A percentile compares a stretch with the other conserved stretches of the same genome.
Evolutionary conservation across 2,329 filamentous ascomycete species (phyloP).

Genomic region (Penicillium vulpinum): DNA sequence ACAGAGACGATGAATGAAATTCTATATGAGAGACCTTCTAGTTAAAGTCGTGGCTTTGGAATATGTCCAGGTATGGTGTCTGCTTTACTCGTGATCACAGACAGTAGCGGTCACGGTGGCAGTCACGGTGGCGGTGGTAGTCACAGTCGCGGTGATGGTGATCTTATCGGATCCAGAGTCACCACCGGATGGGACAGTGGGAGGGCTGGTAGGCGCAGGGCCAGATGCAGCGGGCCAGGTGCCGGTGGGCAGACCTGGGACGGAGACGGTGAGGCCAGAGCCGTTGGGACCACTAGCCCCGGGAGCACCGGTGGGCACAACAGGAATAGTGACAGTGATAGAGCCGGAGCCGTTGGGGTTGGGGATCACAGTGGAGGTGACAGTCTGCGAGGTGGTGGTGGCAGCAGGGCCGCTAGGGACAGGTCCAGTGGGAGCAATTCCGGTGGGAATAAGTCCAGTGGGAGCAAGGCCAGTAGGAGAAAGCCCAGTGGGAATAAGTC

Average conservation of each 20-base stretch:
- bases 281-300: no score
- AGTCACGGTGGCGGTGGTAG: constrained; percentile 15
- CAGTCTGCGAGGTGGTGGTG: constrained; percentile 10
- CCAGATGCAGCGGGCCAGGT: constrained; percentile 12
- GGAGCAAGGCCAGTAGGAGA: constrained; percentile 6
- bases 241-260: constrained; percentile 10
- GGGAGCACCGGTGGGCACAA: constrained; percentile 12
- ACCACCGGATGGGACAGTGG: constrained; percentile 9
- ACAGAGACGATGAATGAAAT: background rate
- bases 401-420: constrained; percentile 6
- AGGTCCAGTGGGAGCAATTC: constrained; percentile 1
- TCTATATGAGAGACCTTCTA: background rate
- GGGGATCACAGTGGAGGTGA: constrained; percentile 6
- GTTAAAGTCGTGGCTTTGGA: background rate
- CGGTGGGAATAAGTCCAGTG: no score
- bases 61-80: background rate
- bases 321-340: constrained; percentile 5
- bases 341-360: background rate
- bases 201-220: constrained; percentile 17
- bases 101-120: constrained; percentile 25
- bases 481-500: constrained; percentile 8
- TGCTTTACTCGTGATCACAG: constrained; percentile 24
- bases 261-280: background rate
- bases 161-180: constrained; percentile 19
- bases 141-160: constrained; percentile 26